A percentile compares a stretch with the other conserved stretches of the same genome.
Conservation (phyloP, 1,139 yeast genomes). For the Yamadazyma triangularis region DNA sequence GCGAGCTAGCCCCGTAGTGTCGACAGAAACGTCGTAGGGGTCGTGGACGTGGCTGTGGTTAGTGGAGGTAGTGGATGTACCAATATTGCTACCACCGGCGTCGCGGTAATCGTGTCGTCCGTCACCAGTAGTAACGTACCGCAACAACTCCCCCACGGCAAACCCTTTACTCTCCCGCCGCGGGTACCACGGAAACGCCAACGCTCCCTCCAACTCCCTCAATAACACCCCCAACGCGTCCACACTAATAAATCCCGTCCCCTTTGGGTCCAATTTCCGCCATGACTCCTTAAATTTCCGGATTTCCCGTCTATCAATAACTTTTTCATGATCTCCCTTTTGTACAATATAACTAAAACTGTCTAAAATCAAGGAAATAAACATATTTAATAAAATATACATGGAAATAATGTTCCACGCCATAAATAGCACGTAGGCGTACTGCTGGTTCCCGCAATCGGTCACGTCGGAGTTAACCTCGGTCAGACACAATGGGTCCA, state of each 20-base stretch:
- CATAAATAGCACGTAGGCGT: conserved; percentile 74
- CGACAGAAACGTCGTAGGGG: conserved; percentile 56
- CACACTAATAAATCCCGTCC: conserved; percentile 67
- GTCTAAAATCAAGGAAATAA: conserved; percentile 85
- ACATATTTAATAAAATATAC: conserved; percentile 92
- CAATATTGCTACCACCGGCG: too few relatives aligned
- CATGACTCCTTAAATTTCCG: conserved; percentile 70
- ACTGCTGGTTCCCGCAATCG: conserved; percentile 78
- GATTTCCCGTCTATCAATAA: conserved; percentile 70
- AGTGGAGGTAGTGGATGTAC: too few relatives aligned
- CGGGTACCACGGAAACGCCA: conserved; percentile 66
- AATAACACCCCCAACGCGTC: conserved; percentile 56
- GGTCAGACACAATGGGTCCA: conserved; percentile 61
- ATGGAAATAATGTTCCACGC: conserved; percentile 89
- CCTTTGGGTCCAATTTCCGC: conserved; percentile 74
- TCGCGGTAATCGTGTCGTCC: too few relatives aligned
- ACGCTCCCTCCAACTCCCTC: conserved; percentile 64
- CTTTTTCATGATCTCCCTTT: conserved; percentile 29
- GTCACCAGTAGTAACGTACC: too few relatives aligned
- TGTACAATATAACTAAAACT: conserved; percentile 83
- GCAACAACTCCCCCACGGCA: conserved; percentile 45
- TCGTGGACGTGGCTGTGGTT: too few relatives aligned
- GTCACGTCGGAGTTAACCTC: conserved; percentile 38
- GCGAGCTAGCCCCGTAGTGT: conserved; percentile 26
- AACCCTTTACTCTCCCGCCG: too few relatives aligned